Evolutionary conservation across 257 asterid genomes (phyloP).

Genomic region (Forsythia suspensa): DNA sequence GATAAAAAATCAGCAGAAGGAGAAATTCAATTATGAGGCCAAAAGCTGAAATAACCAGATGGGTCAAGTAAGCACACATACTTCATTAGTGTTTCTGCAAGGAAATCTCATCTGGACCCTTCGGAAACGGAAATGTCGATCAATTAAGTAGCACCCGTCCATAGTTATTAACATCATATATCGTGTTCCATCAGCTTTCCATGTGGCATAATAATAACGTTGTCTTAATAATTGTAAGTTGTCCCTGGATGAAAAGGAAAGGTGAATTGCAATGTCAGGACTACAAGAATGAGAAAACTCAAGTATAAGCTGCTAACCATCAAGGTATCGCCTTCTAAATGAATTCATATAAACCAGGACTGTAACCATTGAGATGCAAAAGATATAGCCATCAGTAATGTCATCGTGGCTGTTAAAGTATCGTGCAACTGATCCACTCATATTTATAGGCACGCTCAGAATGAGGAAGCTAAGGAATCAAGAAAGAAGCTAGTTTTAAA

Average conservation of each 20-base stretch:
- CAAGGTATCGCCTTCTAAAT: neutral
- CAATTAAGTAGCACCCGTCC: conserved; percentile 95
- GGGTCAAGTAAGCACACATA: conserved; percentile 32
- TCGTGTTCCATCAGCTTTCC: conserved; percentile 99
- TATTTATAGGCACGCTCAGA: neutral
- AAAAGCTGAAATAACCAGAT: conserved; percentile 19
- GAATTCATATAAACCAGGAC: neutral
- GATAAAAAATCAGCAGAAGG: conserved; percentile 10
- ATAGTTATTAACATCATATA: conserved; percentile 96
- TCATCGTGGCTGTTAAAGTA: neutral
- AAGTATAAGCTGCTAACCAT: neutral
- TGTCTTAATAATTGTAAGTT: conserved; percentile 89
- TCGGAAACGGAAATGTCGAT: conserved; percentile 83
- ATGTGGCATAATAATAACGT: conserved; percentile 92
- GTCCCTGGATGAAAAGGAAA: conserved; percentile 56
- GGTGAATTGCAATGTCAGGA: neutral
- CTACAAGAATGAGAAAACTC: neutral
- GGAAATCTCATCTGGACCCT: conserved; percentile 99
- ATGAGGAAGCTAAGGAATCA: neutral
- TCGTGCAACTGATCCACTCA: neutral
- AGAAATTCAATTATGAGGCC: conserved; percentile 10
- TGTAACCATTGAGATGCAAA: neutral
- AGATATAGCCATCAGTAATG: neutral
- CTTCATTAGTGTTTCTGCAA: conserved; percentile 70
- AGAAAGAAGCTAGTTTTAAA: neutral